Evolutionary conservation across 2,329 filamentous ascomycete genomes (phyloP), one percentile per base, ranked within the genome.

Genomic region (Phaeophleospora eucalypticola): DNA sequence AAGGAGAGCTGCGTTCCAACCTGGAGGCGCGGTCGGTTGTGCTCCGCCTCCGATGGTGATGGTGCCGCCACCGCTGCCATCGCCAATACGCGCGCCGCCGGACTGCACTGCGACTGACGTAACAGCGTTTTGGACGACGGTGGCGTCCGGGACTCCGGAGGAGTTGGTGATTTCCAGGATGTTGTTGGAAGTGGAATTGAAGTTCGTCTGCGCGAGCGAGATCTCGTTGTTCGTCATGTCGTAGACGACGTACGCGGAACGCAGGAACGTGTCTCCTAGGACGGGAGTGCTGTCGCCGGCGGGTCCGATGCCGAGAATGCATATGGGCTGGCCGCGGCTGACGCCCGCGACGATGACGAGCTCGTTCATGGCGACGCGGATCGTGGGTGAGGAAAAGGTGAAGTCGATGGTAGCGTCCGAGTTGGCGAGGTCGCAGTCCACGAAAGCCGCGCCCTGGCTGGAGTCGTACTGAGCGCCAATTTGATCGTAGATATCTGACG

Each of bases 181-280:
- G 49, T 76, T 69, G 52, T 74, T 67, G 15, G 61, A 60, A 0
- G 76, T 77, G 6, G 76, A 68, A 59, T 82, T 80, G 70, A 82
- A 82, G 51, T 76, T 75, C 2, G 80, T 82, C 56, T 79, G 78
- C 2, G 80, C 80, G 16, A 83, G 65, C 2, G 76, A 78, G 54
- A 83, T 81, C 59, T 81, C 70, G 61, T 83, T 81, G 62, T 77
- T 79, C 16, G 63, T 64, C 12, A 83, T 68, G 50, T 83, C 79
- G 63, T 82, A 83, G 2, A 83, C 80, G 36, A 82, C 78, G 58
- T 83, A 83, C 2, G 80, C 80, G 45, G 73, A 79, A 45, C 80
- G 76, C 14, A 83, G 65, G 67, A 83, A 83, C 0, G 80, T 83
- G 61, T 83, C 80, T 21, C 80, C 80, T 1, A 83, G 70, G 4